Evolutionary conservation across 2,329 filamentous ascomycete species (phyloP).

Genomic region (Alternaria longipes): DNA sequence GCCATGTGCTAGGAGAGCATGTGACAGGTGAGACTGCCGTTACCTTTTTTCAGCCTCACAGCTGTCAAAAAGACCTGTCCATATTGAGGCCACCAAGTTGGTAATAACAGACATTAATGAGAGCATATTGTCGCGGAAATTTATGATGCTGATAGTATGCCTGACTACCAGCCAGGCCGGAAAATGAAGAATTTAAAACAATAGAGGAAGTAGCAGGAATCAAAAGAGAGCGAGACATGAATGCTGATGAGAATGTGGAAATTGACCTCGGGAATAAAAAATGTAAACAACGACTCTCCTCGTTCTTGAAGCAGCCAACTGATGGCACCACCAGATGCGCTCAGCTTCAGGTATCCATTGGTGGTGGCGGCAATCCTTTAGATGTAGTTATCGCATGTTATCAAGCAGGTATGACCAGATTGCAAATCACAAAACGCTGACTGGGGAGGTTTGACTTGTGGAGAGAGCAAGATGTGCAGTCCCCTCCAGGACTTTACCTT

Average conservation of each 20-base stretch:
- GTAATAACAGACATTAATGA: neutral
- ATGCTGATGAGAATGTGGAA: neutral
- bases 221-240: neutral
- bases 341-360: neutral
- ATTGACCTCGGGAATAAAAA: neutral
- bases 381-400: neutral
- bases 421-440: neutral
- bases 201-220: neutral
- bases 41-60: neutral
- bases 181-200: neutral
- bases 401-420: neutral
- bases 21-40: neutral
- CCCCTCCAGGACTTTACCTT: neutral
- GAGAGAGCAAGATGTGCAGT: neutral
- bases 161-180: neutral
- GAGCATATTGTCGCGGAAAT: neutral
- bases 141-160: neutral
- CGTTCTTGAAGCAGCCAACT: neutral
- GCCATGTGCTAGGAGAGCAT: neutral
- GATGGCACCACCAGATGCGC: neutral
- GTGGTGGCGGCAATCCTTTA: neutral
- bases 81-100: neutral
- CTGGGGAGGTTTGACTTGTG: neutral
- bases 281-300: neutral
- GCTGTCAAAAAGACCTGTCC: neutral